phyloP scores from a whole-genome alignment of 768 basidiomycete genomes.

The Cystobasidium onofrii region DNA sequence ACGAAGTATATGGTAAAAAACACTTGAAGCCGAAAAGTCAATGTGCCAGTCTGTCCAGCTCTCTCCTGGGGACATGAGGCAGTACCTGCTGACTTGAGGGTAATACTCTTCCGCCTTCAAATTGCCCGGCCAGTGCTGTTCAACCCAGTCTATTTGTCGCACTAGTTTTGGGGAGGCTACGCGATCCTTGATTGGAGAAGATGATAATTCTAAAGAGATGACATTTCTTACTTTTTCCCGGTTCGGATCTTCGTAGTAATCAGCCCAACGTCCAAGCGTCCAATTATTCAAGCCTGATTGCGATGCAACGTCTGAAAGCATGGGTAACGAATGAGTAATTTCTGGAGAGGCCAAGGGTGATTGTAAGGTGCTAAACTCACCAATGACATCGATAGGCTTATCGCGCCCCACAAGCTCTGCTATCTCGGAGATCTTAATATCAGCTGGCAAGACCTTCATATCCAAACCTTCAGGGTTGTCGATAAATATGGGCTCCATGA shows the following conservation, averaged over 20 bases:
- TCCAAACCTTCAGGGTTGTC: slow-evolving; percentile 71
- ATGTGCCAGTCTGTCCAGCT: slow-evolving; percentile 96
- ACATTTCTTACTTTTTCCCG: slow-evolving; percentile 89
- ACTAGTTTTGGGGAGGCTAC: slow-evolving; percentile 76
- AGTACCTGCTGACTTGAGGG: slow-evolving; percentile 93
- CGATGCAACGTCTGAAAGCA: slow-evolving; percentile 63
- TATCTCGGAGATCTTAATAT: slow-evolving; percentile 70
- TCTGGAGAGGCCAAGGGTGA: not conserved
- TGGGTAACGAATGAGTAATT: not conserved
- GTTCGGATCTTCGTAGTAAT: slow-evolving; percentile 62
- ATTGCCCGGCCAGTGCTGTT: slow-evolving; percentile 81
- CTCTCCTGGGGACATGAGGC: slow-evolving; percentile 85
- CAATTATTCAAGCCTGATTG: slow-evolving; percentile 79
- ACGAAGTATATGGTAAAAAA: slow-evolving; percentile 87
- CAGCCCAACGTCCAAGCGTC: slow-evolving; percentile 84
- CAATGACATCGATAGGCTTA: slow-evolving; percentile 80
- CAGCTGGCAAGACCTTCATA: slow-evolving; percentile 71
- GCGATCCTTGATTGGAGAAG: slow-evolving; percentile 66
- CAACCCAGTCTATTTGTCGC: slow-evolving; percentile 91
- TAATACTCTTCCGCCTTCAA: slow-evolving; percentile 64
- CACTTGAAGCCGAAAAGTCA: slow-evolving; percentile 96
- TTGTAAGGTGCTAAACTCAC: not conserved
- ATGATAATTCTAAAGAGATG: slow-evolving; percentile 87
- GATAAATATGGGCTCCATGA: slow-evolving; percentile 75
- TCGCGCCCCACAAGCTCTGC: slow-evolving; percentile 65